These are phyloP conservation scores for Mangifera indica DNA, from an alignment of 345 rosid species.

Conservation along the genomic window DNA sequence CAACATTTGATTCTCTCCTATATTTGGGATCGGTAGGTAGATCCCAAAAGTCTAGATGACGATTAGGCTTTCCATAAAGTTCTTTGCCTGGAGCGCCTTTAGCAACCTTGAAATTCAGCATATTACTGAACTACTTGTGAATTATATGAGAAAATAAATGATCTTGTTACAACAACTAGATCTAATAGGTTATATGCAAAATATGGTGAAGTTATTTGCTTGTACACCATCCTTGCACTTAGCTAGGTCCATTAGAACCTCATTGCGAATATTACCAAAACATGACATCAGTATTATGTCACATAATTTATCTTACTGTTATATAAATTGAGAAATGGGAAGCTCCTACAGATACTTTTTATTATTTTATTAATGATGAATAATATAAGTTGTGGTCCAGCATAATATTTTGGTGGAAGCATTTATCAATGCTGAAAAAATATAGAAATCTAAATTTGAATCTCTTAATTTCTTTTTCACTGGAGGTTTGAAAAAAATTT, in stretches of 20 bases:
- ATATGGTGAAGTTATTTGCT: neutral
- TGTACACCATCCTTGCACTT: neutral
- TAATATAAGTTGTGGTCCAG: neutral
- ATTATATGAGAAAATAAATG: neutral
- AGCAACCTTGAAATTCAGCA: constrained; percentile 1
- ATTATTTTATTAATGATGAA: neutral
- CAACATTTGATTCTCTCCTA: neutral
- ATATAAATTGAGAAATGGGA: neutral
- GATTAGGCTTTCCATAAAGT: neutral
- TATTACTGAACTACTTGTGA: neutral
- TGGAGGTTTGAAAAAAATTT: too few relatives aligned
- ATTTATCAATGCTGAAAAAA: neutral
- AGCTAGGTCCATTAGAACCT: neutral
- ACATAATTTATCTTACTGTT: neutral
- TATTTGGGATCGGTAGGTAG: neutral
- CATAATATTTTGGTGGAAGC: neutral
- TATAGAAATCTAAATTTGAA: neutral
- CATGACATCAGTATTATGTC: neutral
- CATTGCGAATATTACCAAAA: neutral
- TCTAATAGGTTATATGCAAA: neutral
- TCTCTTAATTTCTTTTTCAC: neutral
- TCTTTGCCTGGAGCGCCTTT: neutral
- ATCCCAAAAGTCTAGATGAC: neutral
- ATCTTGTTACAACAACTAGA: neutral
- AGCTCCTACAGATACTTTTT: neutral